Evolutionary conservation across 2,329 filamentous ascomycete genomes (phyloP), one percentile per base, ranked within the genome.

Genomic region (Colletotrichum liriopes): DNA sequence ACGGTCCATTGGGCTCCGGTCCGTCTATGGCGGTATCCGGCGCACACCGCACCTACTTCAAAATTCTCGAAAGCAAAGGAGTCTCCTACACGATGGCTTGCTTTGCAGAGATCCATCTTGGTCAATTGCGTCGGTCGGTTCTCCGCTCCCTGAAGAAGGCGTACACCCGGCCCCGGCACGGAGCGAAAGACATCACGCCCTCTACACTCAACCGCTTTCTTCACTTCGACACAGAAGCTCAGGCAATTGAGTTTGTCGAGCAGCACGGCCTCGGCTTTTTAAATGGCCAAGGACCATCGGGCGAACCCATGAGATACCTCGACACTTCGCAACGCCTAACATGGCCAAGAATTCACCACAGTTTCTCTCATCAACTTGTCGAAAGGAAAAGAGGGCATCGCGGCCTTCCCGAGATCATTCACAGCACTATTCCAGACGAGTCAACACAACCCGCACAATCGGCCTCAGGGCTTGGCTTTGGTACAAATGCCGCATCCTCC

Each of bases 81-180:
- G 87, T 92, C 2, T 92, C 91, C 0, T 93, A 93, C 77, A 92
- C 90, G 1, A 92, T 93, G 89, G 91, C 90, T 18, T 93, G 91
- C 75, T 88, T 93, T 72, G 90, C 90, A 8, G 91, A 93, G 76
- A 88, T 91, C n/a, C 90, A 92, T 76, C 92, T 93, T 70, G 88
- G 89, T 51, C 84, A 86, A 45, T 82, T 92, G 41, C 89, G 91
- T 51, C 88, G 89, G 65, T 85, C 86, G 16, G 87, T 91, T 20
- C 78, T 93, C 23, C 85, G 86, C 65, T 86, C 87, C 20, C 81
- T 92, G 29, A 86, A 88, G 62, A 85, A 82, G 66, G 85, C 88
- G 1, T 89, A 91, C 73, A 84, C 87, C 1, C 86, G 90, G 68
- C 88, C 88, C 32, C 85, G 88, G 71, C 87, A 88, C 63, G 84